phyloP scores from a whole-genome alignment of 2,329 filamentous ascomycete genomes.

The Cladosporium sp. region DNA sequence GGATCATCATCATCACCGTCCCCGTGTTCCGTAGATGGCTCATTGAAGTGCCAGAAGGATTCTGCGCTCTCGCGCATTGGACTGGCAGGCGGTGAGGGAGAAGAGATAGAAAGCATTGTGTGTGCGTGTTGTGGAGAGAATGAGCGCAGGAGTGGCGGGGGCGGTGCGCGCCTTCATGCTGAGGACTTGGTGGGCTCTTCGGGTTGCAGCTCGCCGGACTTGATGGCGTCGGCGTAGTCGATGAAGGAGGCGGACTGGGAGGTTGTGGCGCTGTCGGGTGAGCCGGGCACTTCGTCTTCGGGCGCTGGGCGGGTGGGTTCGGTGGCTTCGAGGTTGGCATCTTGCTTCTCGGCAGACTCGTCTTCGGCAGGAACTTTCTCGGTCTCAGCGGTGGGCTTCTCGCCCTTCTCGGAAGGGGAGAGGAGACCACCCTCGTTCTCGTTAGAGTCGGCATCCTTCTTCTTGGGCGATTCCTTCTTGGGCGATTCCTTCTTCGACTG shows the following conservation, averaged over 20 bases:
- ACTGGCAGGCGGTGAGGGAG: slow-evolving; percentile 8
- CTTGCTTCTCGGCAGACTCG: slow-evolving; percentile 22
- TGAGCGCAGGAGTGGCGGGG: slow-evolving; percentile 7
- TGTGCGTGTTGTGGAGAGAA: background rate
- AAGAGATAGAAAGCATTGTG: background rate
- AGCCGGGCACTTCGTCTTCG: slow-evolving; percentile 2
- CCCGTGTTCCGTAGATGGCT: background rate
- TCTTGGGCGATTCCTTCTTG: slow-evolving; percentile 7
- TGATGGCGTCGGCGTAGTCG: slow-evolving; percentile 16
- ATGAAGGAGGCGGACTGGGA: slow-evolving; percentile 15
- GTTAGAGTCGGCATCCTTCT: background rate
- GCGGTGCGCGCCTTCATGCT: slow-evolving; percentile 9
- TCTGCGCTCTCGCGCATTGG: slow-evolving; percentile 12
- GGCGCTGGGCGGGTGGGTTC: slow-evolving; percentile 18
- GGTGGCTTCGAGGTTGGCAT: slow-evolving; percentile 21
- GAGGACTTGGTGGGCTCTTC: background rate
- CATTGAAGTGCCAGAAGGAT: slow-evolving; percentile 7
- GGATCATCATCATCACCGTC: slow-evolving; percentile 15
- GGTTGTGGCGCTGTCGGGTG: background rate
- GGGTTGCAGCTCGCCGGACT: background rate
- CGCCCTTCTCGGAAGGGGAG: background rate
- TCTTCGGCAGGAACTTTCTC: slow-evolving; percentile 12
- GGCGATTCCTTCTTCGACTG: slow-evolving; percentile 4
- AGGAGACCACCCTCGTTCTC: slow-evolving; percentile 4
- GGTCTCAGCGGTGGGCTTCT: slow-evolving; percentile 11